Evolutionary conservation across 257 asterid genomes (phyloP).

Genomic region (Rehmannia glutinosa): DNA sequence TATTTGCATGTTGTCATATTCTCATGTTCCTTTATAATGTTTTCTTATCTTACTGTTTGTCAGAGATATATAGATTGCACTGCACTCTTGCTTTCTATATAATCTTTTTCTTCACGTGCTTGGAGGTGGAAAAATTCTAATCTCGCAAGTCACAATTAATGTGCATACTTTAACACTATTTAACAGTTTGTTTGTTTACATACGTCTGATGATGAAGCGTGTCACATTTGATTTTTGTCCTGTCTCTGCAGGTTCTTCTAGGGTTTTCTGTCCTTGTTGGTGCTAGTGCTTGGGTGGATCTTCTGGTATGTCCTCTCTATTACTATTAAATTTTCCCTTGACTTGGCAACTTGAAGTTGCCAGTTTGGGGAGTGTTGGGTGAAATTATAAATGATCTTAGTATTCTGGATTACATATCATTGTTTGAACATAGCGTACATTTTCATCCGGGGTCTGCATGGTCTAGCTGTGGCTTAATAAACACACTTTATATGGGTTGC

Average conservation of each 20-base stretch:
- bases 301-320: constrained; percentile 56
- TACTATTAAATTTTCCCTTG: not conserved
- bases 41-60: not conserved
- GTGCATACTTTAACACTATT: not conserved
- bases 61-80: not conserved
- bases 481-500: not conserved
- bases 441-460: not conserved
- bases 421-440: not conserved
- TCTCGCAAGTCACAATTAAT: not conserved
- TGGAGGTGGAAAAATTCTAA: not conserved
- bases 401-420: not conserved
- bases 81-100: not conserved
- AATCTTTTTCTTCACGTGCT: not conserved
- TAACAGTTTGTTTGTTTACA: not conserved
- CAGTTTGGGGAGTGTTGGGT: not conserved
- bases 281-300: constrained; percentile 99
- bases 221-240: not conserved
- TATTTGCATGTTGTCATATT: constrained; percentile 8
- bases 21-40: not conserved
- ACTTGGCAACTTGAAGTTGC: not conserved
- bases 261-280: constrained; percentile 98
- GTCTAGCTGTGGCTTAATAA: not conserved
- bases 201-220: not conserved
- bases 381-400: not conserved
- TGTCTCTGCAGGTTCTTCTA: constrained; percentile 70